Conservation (phyloP, 208 protist species). For the Acanthamoeba sp. region DNA sequence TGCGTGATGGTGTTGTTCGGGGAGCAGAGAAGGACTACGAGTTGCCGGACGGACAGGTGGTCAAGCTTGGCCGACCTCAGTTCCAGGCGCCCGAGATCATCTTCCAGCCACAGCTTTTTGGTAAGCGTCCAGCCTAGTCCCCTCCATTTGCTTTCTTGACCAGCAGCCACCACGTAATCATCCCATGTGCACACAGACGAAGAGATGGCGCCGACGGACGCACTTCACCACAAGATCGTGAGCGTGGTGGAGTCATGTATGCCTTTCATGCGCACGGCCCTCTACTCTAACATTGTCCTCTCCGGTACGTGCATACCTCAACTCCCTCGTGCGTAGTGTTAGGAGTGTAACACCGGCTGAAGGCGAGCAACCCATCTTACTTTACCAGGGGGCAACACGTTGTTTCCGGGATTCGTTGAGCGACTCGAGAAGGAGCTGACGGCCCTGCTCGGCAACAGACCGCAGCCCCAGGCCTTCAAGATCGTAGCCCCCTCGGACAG, state of each 20-base stretch:
- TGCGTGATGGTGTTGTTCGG: no score
- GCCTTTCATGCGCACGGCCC: constrained; percentile 11
- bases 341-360: no score
- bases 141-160: no score
- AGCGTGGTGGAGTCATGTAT: neutral
- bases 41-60: constrained; percentile 92
- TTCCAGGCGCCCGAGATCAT: constrained; percentile 89
- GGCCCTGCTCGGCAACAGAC: constrained; percentile 89
- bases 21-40: constrained; percentile 90
- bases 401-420: constrained; percentile 93
- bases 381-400: constrained; percentile 94
- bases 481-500: constrained; percentile 95
- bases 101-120: constrained; percentile 90
- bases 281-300: neutral
- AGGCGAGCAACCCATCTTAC: no score
- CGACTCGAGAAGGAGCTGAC: constrained; percentile 96
- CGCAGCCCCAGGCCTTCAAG: constrained; percentile 91
- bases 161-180: no score
- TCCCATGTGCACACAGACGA: no score
- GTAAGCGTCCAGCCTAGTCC: no score
- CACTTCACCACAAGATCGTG: neutral
- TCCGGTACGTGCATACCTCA: neutral
- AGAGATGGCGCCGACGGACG: neutral
- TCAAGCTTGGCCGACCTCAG: neutral
- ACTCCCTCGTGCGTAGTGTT: neutral